Evolutionary conservation across 2,329 filamentous ascomycete species (phyloP), one percentile per base, ranked within the genome.

Genomic region (Clathrospora elynae): DNA sequence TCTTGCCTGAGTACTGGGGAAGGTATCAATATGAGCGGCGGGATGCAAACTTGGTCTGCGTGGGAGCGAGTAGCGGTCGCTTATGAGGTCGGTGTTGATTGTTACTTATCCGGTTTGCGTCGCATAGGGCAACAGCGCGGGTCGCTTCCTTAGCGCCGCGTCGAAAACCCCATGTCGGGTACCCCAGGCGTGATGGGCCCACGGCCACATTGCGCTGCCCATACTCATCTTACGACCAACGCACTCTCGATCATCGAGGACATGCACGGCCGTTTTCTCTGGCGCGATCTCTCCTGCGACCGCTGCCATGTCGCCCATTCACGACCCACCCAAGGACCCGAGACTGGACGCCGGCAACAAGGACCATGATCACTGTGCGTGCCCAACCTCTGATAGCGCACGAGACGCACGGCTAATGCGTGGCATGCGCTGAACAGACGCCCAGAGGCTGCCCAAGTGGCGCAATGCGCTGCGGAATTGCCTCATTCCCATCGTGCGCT

Each of bases 401-500:
- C 34, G 42, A 48, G 34, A 46, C 35, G 42, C 30, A 29, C n/a
- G 18, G 55, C 55, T 59, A 51, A 61, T 36, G 30, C 29, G 46
- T 34, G 34, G 32, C 9, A n/a, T 44, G 44, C 47, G 31, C 49
- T 51, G 31, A 48, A 50, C 64, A 96, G 90, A 96, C 73, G 90
- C 87, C 64, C 82, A 84, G 68, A 84, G 84, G 56, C 83, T 99
- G 45, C 91, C 93, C 40, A 72, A 72, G 79, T 97, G 93, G 93
- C 86, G 93, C 61, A 96, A 96, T 75, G 75, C 77, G 50, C 73
- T 96, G 57, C 89, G 93, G 68, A 86, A 95, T 70, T 77, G 76
- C 59, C 78, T 92, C 45, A 84, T 99, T 46, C 92, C 92, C 50
- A 78, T 97, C 45, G 84, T 97, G 42, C 85, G 93, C 68, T 91